Base-by-base conservation (phyloP, 2,329 filamentous ascomycete species). In the Neonectria hederae region DNA sequence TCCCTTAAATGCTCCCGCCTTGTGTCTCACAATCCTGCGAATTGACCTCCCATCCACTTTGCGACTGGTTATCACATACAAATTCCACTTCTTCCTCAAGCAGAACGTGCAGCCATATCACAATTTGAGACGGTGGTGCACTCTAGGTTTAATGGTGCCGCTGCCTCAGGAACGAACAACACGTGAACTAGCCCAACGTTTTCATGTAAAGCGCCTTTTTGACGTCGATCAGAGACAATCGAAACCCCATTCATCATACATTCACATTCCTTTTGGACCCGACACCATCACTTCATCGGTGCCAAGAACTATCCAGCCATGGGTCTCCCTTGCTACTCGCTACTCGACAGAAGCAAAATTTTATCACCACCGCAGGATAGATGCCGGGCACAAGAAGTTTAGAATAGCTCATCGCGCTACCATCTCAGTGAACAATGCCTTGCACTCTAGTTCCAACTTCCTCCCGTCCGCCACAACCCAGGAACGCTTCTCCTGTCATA, bases 391-490 rank as follows among this genome's bases (percentile, higher is more conserved):
- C 21, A 38, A 9, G 26, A 24, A 40, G 17, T 8, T 32, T 14
- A 43, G 40, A 38, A 38, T 30, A 38, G 46, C 28, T 14, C 40
- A 45, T 43, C 26, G 40, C 19, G 46, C 43, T 59, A 30, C 19
- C n/a, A 58, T 22, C 24, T 38, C 46, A 42, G 21, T 53, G 13
- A 42, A 2, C 30, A 17, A 54, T 26, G 19, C 32, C 35, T 19
- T 30, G 3, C 38, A 17, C 32, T 57, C 32, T 38, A 38, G 51
- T 8, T n/a, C 14, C n/a, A 19, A 14, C 28, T 51, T 40, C 51
- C 51, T 55, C 55, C 61, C 35, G 54, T 28, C 43, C 28, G 55
- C 49, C 55, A 28, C 49, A 24, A 54, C 17, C 14, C 5, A 60
- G 48, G 48, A 51, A 49, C 26, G 46, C 24, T 30, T 17, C 3